These are phyloP conservation scores for Trichocomaceae sp. DNA, from an alignment of 2,329 filamentous ascomycete species.

Conservation along the genomic window DNA sequence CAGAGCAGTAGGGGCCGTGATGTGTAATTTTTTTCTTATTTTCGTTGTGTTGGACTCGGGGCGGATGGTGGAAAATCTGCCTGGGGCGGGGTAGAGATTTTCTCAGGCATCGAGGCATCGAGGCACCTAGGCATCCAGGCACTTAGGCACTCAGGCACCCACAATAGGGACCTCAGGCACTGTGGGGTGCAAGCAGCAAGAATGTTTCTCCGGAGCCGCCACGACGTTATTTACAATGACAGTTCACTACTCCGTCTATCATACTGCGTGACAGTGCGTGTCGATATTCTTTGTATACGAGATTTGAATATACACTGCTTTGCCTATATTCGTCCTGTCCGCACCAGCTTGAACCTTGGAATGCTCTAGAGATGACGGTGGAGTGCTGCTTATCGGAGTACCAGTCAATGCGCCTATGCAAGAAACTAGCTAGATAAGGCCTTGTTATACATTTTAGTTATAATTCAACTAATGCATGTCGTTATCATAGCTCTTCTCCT, in stretches of 20 bases:
- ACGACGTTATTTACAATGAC: neutral
- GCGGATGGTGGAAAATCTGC: neutral
- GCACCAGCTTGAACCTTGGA: too few species aligned
- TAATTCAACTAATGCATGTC: neutral
- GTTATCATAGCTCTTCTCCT: too few species aligned
- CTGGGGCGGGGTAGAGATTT: conserved; percentile 7
- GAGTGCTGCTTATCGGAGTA: neutral
- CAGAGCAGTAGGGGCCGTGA: neutral
- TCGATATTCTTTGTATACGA: too few species aligned
- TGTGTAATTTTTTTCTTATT: neutral
- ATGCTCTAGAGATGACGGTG: too few species aligned
- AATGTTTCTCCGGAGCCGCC: neutral
- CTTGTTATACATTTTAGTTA: neutral
- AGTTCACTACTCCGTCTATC: too few species aligned
- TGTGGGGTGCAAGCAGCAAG: neutral
- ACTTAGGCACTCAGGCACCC: neutral
- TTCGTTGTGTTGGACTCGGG: neutral
- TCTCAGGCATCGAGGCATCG: neutral
- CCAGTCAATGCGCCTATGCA: neutral
- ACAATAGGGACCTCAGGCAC: neutral
- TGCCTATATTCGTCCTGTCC: too few species aligned
- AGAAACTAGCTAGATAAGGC: neutral
- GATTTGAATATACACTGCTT: too few species aligned
- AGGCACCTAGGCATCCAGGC: too few species aligned
- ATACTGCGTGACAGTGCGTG: too few species aligned